These are phyloP conservation scores for Suhomyces sp. DNA, from an alignment of 805 yeast species.

Conservation along the genomic window DNA sequence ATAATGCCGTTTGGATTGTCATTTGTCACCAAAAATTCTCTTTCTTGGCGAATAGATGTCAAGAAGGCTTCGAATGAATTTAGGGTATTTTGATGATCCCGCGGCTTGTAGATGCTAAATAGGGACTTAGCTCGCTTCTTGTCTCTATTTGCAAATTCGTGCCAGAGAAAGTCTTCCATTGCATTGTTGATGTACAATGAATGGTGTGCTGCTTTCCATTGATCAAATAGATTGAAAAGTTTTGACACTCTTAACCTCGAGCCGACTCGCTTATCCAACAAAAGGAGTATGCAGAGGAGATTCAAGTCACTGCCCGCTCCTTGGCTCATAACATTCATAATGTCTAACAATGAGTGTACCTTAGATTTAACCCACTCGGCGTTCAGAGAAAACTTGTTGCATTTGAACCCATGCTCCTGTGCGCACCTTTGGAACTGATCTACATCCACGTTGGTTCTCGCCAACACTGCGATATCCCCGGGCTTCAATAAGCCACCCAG, in stretches of 20 bases:
- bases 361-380: conserved; percentile 52
- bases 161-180: conserved; percentile 8
- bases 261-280: conserved; percentile 24
- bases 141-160: conserved; percentile 6
- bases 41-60: conserved; percentile 11
- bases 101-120: conserved; percentile 7
- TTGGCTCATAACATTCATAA: conserved; percentile 41
- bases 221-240: conserved; percentile 22
- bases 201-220: background rate
- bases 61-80: conserved; percentile 13
- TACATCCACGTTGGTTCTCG: conserved; percentile 51
- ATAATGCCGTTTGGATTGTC: conserved; percentile 37
- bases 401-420: conserved; percentile 38
- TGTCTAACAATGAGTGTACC: conserved; percentile 45
- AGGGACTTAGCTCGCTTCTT: conserved; percentile 1
- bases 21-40: conserved; percentile 18
- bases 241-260: conserved; percentile 23
- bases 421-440: conserved; percentile 35
- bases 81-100: conserved; percentile 10
- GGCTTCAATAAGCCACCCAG: conserved; percentile 43
- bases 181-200: background rate
- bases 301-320: conserved; percentile 32
- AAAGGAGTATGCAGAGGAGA: conserved; percentile 24
- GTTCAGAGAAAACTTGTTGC: conserved; percentile 41
- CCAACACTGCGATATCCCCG: conserved; percentile 51